Conservation (phyloP, 2,329 filamentous ascomycete genomes). For the Aspergillus intermedius region DNA sequence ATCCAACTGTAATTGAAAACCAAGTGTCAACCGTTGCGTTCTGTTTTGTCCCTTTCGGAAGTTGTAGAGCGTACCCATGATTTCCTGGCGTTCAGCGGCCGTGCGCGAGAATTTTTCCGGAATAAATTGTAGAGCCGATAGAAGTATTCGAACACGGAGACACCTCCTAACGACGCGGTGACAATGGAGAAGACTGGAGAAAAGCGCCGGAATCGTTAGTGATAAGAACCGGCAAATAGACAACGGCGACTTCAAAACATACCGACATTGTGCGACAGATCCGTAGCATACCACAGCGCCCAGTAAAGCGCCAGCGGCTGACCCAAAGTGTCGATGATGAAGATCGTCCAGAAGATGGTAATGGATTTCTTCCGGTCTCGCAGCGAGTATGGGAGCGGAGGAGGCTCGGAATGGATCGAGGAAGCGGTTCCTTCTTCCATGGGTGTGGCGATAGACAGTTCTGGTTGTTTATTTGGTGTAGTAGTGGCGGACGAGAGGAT, state of each 20-base stretch:
- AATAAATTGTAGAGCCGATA: slow-evolving; percentile 36
- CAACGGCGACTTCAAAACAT: slow-evolving; percentile 11
- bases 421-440: slow-evolving; percentile 30
- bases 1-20: slow-evolving; percentile 21
- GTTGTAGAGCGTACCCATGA: slow-evolving; percentile 31
- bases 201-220: not conserved
- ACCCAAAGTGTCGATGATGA: slow-evolving; percentile 52
- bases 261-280: slow-evolving; percentile 40
- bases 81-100: slow-evolving; percentile 36
- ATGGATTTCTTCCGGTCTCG: slow-evolving; percentile 50
- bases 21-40: not conserved
- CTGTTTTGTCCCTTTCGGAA: not conserved
- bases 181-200: slow-evolving; percentile 38
- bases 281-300: slow-evolving; percentile 53
- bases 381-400: slow-evolving; percentile 52
- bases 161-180: slow-evolving; percentile 34
- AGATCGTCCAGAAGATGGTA: slow-evolving; percentile 53
- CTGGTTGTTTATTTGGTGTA: slow-evolving; percentile 2
- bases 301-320: slow-evolving; percentile 57
- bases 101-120: slow-evolving; percentile 29
- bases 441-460: slow-evolving; percentile 13
- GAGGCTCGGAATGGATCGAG: slow-evolving; percentile 28
- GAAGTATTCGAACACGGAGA: slow-evolving; percentile 40
- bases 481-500: not conserved
- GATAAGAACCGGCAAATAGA: not conserved